Base-by-base conservation (phyloP, 83 land plant species). In the Thuja plicata region DNA sequence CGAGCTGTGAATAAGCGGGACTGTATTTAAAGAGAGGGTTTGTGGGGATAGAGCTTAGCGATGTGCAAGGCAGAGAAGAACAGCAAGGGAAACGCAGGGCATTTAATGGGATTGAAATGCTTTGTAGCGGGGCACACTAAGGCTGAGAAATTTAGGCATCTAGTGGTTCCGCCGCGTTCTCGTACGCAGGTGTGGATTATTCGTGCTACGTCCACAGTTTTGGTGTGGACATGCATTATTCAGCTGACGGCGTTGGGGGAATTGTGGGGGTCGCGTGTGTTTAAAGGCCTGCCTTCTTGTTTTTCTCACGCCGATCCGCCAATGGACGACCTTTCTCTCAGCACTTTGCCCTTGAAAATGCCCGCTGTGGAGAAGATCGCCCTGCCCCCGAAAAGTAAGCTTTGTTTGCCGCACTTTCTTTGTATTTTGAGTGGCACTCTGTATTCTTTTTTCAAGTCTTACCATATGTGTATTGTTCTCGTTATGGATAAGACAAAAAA, bases 171-270 rank as follows among this genome's bases (percentile, higher is more conserved):
- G 9, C 84, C 88, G 11, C 88, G 88, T 70, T 79, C 94, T 5
- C 40, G 90, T 32, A 86, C 91, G 93, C 93, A 92, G 93, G 79
- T 91, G 17, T 96, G 97, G 98, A 91, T 95, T 81, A 88, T 95
- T 4, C 89, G 98, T 38, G 92, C 89, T 37, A 92, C 94, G n/a
- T 93, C 96, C 12, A 92, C 89, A 5, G 87, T 97, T 60, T 88
- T 97, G 87, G 84, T 97, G n/a, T 97, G 99, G 95, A 93, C 95
- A 19, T 95, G 99, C 88, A 87, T 93, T 6, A 90, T 95, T 81
- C 99, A 97, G 91, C 89, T 97, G 13, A 92, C 94, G 87, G 92
- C 96, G 3, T 30, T 94, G 35, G 94, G 95, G 27, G 97, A 96
- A 90, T 81, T 90, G 15, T 97, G 95, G 96, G 91, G 94, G 13